Evolutionary conservation across 768 basidiomycete species (phyloP).

Genomic region (Mycena polygramma): DNA sequence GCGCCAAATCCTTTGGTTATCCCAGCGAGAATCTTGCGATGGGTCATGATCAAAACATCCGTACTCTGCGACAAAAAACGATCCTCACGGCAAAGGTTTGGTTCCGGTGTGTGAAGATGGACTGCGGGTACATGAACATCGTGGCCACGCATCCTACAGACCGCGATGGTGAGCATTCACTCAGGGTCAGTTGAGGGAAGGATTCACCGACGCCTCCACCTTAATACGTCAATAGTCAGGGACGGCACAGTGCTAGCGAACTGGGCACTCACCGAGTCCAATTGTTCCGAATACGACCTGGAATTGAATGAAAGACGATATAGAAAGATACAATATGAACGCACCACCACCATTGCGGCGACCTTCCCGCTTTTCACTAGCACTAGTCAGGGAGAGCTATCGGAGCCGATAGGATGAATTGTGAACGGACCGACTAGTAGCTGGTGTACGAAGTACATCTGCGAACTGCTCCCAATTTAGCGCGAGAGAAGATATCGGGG

Average conservation of each 20-base stretch:
- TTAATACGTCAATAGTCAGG: not conserved
- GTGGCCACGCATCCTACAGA: conserved; percentile 25
- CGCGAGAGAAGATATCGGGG: not conserved
- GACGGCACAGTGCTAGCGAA: not conserved
- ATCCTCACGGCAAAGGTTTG: conserved; percentile 36
- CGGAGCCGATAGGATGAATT: not conserved
- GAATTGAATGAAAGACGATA: not conserved
- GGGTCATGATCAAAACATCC: not conserved
- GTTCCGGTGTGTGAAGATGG: conserved; percentile 28
- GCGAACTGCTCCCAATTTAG: conserved; percentile 49
- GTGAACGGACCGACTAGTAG: conserved; percentile 50
- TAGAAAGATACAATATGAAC: not conserved
- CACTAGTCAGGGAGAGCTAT: not conserved
- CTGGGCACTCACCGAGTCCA: conserved; percentile 15
- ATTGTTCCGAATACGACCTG: conserved; percentile 22
- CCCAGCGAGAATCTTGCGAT: conserved; percentile 55
- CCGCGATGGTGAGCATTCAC: not conserved
- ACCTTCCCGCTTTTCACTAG: conserved; percentile 46
- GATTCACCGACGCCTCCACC: conserved; percentile 16
- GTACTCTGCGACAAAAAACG: not conserved
- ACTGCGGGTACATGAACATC: conserved; percentile 26
- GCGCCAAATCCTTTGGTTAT: conserved; percentile 60
- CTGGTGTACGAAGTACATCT: conserved; percentile 59
- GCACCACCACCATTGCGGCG: conserved; percentile 43
- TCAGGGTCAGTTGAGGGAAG: too few species aligned